Evolutionary conservation across 768 basidiomycete species (phyloP), one percentile per base, ranked within the genome.

Genomic region (Russula foetens): DNA sequence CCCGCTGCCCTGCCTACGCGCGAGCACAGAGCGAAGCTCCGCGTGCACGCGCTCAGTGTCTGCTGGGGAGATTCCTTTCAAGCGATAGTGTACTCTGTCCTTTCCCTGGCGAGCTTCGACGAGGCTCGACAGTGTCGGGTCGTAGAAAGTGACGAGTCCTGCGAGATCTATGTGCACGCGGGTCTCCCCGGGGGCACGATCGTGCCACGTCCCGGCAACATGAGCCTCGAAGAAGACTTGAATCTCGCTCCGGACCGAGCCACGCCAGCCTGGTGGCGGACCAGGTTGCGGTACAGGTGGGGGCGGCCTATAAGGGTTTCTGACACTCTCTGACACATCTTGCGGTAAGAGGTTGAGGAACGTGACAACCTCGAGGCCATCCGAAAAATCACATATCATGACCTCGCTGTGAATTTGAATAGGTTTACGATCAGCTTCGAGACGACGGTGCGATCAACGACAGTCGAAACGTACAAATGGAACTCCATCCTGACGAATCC

Each of bases 81-180:
- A 48, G 9, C 75, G 71, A 56, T 79, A 75, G 24, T 71, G 63
- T 65, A 72, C 69, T 12, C 77, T 67, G 24, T 73, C 69, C 55
- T 72, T 66, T 3, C 67, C 70, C 1, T 65, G 53, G 1, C 78
- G 70, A 5, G 64, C 58, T 0, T 46, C 60, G 38, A 75, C 69
- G 11, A 81, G 71, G 53, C 72, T 75, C 1, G 75, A 73, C 8
- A 76, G 68, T 0, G 52, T 55, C 2, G 70, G 70, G 62, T 81
- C 78, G 61, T 79, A 80, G 56, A 80, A 75, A 0, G 78, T 77
- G n/a, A 80, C 63, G 19, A 76, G 58, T 17, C 75, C 70, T 4
- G 76, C 66, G 46, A 75, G 72, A 66, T 80, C 77, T 21, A 78
- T 69, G 23, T 70, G 60, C n/a, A 79, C 68, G 29, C 79, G 78